These are phyloP conservation scores for Chaetomium sp. DNA, from an alignment of 2,329 filamentous ascomycete genomes.

Conservation along the genomic window DNA sequence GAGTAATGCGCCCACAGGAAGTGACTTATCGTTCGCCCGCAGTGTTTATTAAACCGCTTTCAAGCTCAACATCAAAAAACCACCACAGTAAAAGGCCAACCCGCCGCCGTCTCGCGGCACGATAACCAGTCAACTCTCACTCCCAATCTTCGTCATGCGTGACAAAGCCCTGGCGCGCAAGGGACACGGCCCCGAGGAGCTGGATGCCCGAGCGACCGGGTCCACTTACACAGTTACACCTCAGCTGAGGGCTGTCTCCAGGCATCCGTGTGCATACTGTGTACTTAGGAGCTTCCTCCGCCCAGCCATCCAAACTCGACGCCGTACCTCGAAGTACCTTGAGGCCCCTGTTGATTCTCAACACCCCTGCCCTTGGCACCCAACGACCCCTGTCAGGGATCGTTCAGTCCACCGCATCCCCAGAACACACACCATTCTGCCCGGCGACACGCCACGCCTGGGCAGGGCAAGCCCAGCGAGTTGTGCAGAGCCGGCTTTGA, in stretches of 20 bases:
- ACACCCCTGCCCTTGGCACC: conserved; percentile 11
- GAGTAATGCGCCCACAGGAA: too few species aligned
- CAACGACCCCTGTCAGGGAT: conserved; percentile 20
- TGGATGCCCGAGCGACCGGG: conserved; percentile 13
- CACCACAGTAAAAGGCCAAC: too few species aligned
- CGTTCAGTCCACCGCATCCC: conserved; percentile 14
- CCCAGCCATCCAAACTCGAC: background rate
- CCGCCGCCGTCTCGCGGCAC: too few species aligned
- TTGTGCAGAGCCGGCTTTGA: conserved; percentile 6
- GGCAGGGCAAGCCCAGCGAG: background rate
- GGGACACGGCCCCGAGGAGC: conserved; percentile 8
- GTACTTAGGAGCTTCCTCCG: background rate
- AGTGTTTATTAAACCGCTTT: too few species aligned
- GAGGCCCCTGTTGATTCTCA: background rate
- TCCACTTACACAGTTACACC: conserved; percentile 4
- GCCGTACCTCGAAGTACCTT: conserved; percentile 6
- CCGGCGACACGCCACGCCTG: conserved; percentile 6
- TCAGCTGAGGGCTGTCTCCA: conserved; percentile 4
- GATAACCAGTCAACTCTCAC: too few species aligned
- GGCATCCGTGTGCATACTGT: background rate
- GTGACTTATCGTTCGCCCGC: too few species aligned
- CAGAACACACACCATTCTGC: conserved; percentile 5
- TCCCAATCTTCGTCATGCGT: too few species aligned
- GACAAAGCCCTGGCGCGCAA: background rate
- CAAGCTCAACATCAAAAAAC: too few species aligned